Conservation (phyloP, 1,284 basidiomycete species). For the Ganoderma sinense region DNA sequence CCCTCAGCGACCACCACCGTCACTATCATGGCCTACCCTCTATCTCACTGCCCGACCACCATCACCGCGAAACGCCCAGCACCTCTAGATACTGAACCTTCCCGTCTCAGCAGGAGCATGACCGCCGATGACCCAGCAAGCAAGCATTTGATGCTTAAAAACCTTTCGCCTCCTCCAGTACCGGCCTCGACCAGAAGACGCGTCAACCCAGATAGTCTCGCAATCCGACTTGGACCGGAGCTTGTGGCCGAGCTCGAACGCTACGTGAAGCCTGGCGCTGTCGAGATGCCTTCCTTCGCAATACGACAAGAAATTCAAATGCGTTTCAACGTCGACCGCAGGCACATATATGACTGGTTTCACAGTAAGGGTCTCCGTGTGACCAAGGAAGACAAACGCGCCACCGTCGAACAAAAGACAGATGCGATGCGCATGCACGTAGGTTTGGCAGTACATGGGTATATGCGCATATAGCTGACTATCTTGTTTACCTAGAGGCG, state of each 20-base stretch:
- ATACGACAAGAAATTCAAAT: slow-evolving; percentile 72
- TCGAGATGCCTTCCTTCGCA: slow-evolving; percentile 75
- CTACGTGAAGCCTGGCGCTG: slow-evolving; percentile 68
- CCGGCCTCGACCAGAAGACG: slow-evolving; percentile 33
- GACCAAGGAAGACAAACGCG: slow-evolving; percentile 69
- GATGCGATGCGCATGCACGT: slow-evolving; percentile 33
- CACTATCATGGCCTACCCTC: slow-evolving; percentile 15
- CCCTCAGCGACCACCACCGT: neutral
- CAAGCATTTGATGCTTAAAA: slow-evolving; percentile 19
- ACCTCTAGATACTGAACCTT: slow-evolving; percentile 15
- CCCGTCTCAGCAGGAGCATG: slow-evolving; percentile 29
- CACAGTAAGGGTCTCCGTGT: slow-evolving; percentile 70
- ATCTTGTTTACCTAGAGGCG: slow-evolving; percentile 14
- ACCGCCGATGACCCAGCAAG: slow-evolving; percentile 20
- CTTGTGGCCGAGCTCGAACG: slow-evolving; percentile 74
- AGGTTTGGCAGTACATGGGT: slow-evolving; percentile 6
- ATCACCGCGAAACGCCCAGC: slow-evolving; percentile 26
- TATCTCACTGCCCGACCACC: slow-evolving; percentile 23
- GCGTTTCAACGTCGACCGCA: slow-evolving; percentile 69
- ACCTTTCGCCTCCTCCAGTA: slow-evolving; percentile 15
- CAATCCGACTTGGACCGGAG: slow-evolving; percentile 66
- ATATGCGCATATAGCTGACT: slow-evolving; percentile 20
- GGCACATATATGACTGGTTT: slow-evolving; percentile 82
- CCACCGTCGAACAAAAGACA: slow-evolving; percentile 32
- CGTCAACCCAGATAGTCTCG: slow-evolving; percentile 59